Evolutionary conservation across 176 grass and related monocot species (phyloP), one percentile per base, ranked within the genome.

Genomic region (Tuctoria greenei): DNA sequence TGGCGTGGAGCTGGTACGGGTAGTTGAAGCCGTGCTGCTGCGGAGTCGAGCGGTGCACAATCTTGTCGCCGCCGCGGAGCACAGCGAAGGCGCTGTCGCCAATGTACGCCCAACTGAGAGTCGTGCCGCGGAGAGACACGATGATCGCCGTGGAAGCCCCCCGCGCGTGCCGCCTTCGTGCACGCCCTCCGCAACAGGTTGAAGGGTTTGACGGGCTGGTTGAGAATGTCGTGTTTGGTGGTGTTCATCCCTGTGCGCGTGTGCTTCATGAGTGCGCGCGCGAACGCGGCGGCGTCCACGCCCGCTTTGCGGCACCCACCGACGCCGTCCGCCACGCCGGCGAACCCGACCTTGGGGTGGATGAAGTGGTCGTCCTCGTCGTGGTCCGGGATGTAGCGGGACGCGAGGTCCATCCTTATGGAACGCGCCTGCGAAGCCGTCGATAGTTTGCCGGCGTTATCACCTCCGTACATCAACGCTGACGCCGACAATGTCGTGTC

Each of bases 321-420:
- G 58, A 87, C 85, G 40, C 85, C 85, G 39, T 87, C 85, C 2
- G 79, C 85, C 13, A 87, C 67, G 28, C 73, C 79, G 34, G 67
- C 1, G 28, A 78, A 40, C 39, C 79, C 66, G 27, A 26, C 41
- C 6, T 26, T 47, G 8, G 47, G 49, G 66, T 41, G 49, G n/a
- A 6, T 6, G 50, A 87, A 87, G 41, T 77, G 67, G 12, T 21
- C 43, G 38, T 87, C 85, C 41, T 87, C 79, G 38, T 57, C 49
- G 66, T 87, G 47, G 1, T 78, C 13, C 4, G 25, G 61, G 6
- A 82, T 0, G 73, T 73, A 87, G 73, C n/a, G 78, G 0, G 73
- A 66, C 17, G 49, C 49, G 49, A 51, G 1, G 49, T 51, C 49
- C 49, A 51, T 51, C 49, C 49, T 51, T 17, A 20, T 16, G 6